Conservation (phyloP, 2,329 filamentous ascomycete genomes). For the Aureobasidium namibiae region DNA sequence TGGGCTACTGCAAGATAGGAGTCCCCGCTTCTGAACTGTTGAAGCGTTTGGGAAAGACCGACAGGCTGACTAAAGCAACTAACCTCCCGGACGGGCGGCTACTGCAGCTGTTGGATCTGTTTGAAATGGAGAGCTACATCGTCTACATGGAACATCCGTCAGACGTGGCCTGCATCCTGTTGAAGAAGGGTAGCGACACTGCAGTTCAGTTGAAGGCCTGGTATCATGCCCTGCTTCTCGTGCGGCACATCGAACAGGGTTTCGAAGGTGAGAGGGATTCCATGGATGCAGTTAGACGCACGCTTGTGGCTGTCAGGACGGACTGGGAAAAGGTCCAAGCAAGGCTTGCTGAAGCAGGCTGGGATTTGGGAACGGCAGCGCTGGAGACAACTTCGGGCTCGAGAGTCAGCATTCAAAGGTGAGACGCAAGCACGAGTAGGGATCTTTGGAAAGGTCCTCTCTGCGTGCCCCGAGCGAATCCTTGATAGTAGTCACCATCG, state of each 20-base stretch:
- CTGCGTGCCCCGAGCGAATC: neutral
- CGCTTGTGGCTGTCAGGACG: constrained; percentile 6
- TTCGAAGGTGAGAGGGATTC: constrained; percentile 18
- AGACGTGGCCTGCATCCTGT: constrained; percentile 44
- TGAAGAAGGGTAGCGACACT: constrained; percentile 51
- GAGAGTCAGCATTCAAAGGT: constrained; percentile 15
- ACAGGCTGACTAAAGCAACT: constrained; percentile 21
- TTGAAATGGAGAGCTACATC: constrained; percentile 48
- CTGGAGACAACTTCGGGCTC: constrained; percentile 57
- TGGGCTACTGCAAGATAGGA: constrained; percentile 51
- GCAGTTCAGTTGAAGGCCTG: constrained; percentile 51
- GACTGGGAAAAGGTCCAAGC: constrained; percentile 7
- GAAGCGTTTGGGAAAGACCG: constrained; percentile 18
- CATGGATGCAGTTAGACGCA: neutral
- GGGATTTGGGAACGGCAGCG: constrained; percentile 57
- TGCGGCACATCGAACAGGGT: constrained; percentile 18
- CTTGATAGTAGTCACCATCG: neutral
- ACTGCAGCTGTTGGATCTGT: constrained; percentile 43
- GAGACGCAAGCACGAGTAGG: neutral
- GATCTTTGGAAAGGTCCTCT: neutral
- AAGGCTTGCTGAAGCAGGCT: constrained; percentile 44
- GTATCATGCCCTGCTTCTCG: constrained; percentile 50
- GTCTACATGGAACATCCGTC: constrained; percentile 44
- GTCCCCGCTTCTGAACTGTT: constrained; percentile 21
- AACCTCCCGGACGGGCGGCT: constrained; percentile 23